phyloP scores from a whole-genome alignment of 768 basidiomycete species.

The Piloderma croceum region DNA sequence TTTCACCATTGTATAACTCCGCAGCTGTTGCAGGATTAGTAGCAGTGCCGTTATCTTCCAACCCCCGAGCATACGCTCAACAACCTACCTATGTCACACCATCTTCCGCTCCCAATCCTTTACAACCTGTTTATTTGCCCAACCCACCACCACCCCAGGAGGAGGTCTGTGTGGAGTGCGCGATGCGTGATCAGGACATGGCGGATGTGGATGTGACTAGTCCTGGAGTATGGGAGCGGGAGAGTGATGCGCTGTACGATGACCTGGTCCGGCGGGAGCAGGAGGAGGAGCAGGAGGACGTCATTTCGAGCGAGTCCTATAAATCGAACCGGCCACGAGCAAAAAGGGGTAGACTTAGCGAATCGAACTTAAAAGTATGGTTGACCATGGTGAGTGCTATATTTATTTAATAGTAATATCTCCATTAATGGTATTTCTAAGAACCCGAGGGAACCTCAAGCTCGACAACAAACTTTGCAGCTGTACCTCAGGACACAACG shows the following conservation, averaged over 20 bases:
- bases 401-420: slow-evolving; percentile 4
- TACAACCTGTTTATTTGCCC: slow-evolving; percentile 59
- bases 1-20: slow-evolving; percentile 55
- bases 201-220: slow-evolving; percentile 87
- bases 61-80: slow-evolving; percentile 61
- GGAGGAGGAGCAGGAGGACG: slow-evolving; percentile 57
- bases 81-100: slow-evolving; percentile 76
- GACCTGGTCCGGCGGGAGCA: slow-evolving; percentile 70
- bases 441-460: slow-evolving; percentile 88
- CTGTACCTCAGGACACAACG: slow-evolving; percentile 80
- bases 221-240: slow-evolving; percentile 86
- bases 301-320: slow-evolving; percentile 37
- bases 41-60: slow-evolving; percentile 61
- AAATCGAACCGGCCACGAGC: slow-evolving; percentile 55
- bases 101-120: slow-evolving; percentile 44
- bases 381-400: slow-evolving; percentile 54
- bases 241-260: slow-evolving; percentile 76
- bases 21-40: slow-evolving; percentile 29
- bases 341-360: slow-evolving; percentile 65
- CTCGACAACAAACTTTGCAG: slow-evolving; percentile 77
- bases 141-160: slow-evolving; percentile 51
- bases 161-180: slow-evolving; percentile 93
- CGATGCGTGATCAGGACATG: slow-evolving; percentile 99
- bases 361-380: slow-evolving; percentile 80
- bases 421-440: slow-evolving; percentile 27